Percentiles rank a stretch among this genome's conserved stretches.
These are phyloP conservation scores for Trichosporon asahii DNA, from an alignment of 1,284 basidiomycete species.

Conservation along the genomic window DNA sequence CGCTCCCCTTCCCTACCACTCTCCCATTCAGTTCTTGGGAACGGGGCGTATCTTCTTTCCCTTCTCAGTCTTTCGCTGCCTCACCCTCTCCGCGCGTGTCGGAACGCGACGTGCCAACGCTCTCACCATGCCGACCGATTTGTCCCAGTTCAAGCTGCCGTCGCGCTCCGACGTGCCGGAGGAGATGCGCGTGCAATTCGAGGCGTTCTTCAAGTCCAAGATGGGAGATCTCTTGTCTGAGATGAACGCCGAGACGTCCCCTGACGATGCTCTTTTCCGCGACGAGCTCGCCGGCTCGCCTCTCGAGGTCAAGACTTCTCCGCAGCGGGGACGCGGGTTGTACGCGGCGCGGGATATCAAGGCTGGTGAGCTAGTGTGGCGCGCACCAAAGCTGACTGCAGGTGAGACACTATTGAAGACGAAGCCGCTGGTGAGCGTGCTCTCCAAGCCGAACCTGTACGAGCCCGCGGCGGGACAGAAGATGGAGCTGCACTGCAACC, in stretches of 20 bases:
- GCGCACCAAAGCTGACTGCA: constrained; percentile 40
- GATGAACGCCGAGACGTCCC: background rate
- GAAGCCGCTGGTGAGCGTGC: constrained; percentile 62
- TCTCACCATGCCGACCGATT: background rate
- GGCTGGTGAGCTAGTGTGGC: constrained; percentile 24
- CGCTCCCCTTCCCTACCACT: background rate
- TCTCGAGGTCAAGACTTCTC: constrained; percentile 27
- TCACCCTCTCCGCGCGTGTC: too few relatives aligned
- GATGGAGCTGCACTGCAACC: constrained; percentile 12
- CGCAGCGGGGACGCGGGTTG: constrained; percentile 36
- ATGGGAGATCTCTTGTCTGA: background rate
- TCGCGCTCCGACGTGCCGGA: background rate
- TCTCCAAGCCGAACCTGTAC: constrained; percentile 64
- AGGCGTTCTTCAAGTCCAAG: background rate
- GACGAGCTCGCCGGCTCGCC: constrained; percentile 18
- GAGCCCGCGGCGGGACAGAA: constrained; percentile 56
- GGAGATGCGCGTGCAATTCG: background rate
- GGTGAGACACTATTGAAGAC: constrained; percentile 61
- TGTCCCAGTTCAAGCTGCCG: background rate
- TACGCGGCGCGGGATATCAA: constrained; percentile 25
- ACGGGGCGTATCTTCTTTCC: background rate
- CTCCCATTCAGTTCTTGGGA: background rate
- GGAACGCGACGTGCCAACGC: too few relatives aligned
- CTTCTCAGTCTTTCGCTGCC: background rate
- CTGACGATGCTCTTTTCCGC: background rate